Base-by-base conservation (phyloP, 2,329 filamentous ascomycete species). In the Botrytis fragariae region DNA sequence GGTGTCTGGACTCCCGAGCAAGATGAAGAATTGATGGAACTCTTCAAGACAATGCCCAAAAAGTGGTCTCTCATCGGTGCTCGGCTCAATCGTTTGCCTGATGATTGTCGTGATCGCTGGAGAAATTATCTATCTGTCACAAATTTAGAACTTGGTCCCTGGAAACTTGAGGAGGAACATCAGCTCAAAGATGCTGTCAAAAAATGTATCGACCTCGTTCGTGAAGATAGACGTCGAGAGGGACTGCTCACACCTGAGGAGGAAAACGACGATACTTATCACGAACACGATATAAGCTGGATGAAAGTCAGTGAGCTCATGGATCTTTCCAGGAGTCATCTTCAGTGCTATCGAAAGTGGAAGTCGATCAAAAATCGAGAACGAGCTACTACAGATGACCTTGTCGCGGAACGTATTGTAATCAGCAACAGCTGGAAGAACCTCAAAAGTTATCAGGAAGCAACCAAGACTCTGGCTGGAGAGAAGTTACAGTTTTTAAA, bases 281-380 rank as follows among this genome's bases (percentile, higher is more conserved):
- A 77, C 61, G 86, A 88, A 74, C 82, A 85, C 29, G 81, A 89
- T 45, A 85, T 94, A 74, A 88, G 91, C 77, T 94, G 92, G 91
- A 84, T 87, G 68, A 80, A 84, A 14, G 88, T 94, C 37, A 91
- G 89, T 76, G 83, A 88, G 74, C 85, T 85, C 71, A 90, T 94
- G 87, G 85, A 83, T 22, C 84, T 85, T 65, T 89, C 84, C 14
- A 86, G 92, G 62, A 92, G 87, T 74, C 87, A 90, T 4, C 85
- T 92, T 37, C 91, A 93, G 79, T 93, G 91, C 79, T 84, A 86
- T 39, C 85, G 85, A 39, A 94, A 94, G 79, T 94, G 91, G 90
- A 88, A 87, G 74, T 81, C 83, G 42, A 76, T 89, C 29, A 81
- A 82, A 69, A 78, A 80, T n/a, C 75, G 78, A 22, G 78, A 80